Percentiles rank a stretch among this genome's conserved stretches.
These are phyloP conservation scores for Neonectria neomacrospora DNA, from an alignment of 2,329 filamentous ascomycete genomes.

Conservation along the genomic window DNA sequence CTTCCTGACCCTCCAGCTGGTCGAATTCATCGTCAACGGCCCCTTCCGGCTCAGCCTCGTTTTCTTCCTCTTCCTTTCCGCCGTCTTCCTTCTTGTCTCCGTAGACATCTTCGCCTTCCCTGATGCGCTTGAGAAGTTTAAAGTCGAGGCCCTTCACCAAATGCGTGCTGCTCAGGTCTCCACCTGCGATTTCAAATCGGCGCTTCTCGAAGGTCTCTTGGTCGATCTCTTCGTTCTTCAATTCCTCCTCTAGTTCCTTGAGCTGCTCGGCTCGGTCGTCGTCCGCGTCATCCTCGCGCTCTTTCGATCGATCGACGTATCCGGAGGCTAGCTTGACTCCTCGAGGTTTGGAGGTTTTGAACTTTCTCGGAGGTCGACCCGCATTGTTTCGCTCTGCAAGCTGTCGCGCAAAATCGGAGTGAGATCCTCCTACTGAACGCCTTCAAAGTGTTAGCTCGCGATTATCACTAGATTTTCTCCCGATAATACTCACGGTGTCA, in stretches of 20 bases:
- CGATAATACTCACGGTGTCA: slow-evolving; percentile 81
- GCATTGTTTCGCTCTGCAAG: slow-evolving; percentile 76
- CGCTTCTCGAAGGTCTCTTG: slow-evolving; percentile 80
- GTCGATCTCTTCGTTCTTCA: slow-evolving; percentile 88
- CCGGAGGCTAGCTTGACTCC: slow-evolving; percentile 82
- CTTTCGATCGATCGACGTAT: slow-evolving; percentile 84
- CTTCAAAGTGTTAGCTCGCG: slow-evolving; percentile 54
- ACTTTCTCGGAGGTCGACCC: slow-evolving; percentile 72
- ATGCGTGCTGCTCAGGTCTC: slow-evolving; percentile 83
- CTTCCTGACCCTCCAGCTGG: slow-evolving; percentile 63
- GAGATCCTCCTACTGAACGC: slow-evolving; percentile 67
- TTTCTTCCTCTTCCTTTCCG: slow-evolving; percentile 40
- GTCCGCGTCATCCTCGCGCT: slow-evolving; percentile 64
- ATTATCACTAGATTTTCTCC: not conserved
- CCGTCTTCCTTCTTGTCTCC: slow-evolving; percentile 47
- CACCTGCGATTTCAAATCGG: slow-evolving; percentile 81
- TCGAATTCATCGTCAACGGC: slow-evolving; percentile 75
- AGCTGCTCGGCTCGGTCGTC: slow-evolving; percentile 72
- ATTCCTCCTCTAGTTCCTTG: slow-evolving; percentile 81
- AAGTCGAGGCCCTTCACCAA: slow-evolving; percentile 93
- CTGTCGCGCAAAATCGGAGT: slow-evolving; percentile 83
- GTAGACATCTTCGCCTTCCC: slow-evolving; percentile 75
- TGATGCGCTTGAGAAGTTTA: slow-evolving; percentile 76
- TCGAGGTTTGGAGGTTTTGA: slow-evolving; percentile 82
- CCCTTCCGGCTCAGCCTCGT: slow-evolving; percentile 48